Evolutionary conservation across 768 basidiomycete genomes (phyloP).

Genomic region (Lanmaoa pseudosensibilis): DNA sequence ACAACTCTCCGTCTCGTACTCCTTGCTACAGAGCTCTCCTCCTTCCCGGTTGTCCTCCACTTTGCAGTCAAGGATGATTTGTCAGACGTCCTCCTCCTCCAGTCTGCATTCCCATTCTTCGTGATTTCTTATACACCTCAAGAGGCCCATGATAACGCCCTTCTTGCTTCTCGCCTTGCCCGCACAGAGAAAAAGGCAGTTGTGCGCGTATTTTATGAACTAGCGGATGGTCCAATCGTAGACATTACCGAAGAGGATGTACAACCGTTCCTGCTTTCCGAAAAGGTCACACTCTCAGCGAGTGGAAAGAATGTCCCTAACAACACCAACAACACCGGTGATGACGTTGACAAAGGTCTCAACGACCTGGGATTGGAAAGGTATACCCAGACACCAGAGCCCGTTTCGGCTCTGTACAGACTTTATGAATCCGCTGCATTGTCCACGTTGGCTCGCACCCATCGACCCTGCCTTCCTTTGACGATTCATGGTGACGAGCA

Average conservation of each 20-base stretch:
- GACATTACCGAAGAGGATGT: slow-evolving; percentile 62
- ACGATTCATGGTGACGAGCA: slow-evolving; percentile 49
- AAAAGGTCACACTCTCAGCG: slow-evolving; percentile 31
- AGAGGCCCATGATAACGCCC: slow-evolving; percentile 86
- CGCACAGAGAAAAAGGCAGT: slow-evolving; percentile 68
- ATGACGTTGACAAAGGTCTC: background rate
- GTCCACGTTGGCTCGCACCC: slow-evolving; percentile 60
- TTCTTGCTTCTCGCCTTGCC: slow-evolving; percentile 83
- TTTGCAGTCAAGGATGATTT: slow-evolving; percentile 66
- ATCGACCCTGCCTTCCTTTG: slow-evolving; percentile 61
- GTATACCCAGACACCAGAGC: slow-evolving; percentile 7
- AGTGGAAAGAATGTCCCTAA: slow-evolving; percentile 35
- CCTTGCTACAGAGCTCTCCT: slow-evolving; percentile 66
- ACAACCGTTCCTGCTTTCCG: slow-evolving; percentile 56
- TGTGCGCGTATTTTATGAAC: slow-evolving; percentile 78
- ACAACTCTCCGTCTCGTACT: slow-evolving; percentile 61
- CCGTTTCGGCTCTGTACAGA: slow-evolving; percentile 40
- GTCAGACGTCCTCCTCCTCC: slow-evolving; percentile 72
- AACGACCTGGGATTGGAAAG: background rate
- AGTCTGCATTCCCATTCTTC: slow-evolving; percentile 78
- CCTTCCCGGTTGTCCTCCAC: slow-evolving; percentile 68
- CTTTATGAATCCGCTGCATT: slow-evolving; percentile 69
- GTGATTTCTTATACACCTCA: slow-evolving; percentile 74
- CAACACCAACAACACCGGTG: background rate
- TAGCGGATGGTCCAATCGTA: slow-evolving; percentile 39